Percentiles rank a stretch among this genome's conserved stretches.
Evolutionary conservation across 1,284 basidiomycete genomes (phyloP).

Genomic region (Cutaneotrichosporon cavernicola): DNA sequence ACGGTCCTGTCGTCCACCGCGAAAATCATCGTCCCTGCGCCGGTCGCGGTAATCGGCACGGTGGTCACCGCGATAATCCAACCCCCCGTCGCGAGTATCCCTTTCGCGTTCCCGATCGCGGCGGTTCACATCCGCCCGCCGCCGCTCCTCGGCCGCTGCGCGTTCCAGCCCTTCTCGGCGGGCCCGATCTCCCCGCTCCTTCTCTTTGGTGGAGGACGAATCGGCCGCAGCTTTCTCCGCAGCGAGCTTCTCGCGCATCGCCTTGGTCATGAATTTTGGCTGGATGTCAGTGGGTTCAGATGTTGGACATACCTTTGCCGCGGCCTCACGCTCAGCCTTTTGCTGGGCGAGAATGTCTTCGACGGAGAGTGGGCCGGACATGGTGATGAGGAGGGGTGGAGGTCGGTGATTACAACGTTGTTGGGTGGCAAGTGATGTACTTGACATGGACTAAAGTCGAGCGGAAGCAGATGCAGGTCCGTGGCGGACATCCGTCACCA

Average conservation of each 20-base stretch:
- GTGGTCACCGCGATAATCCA: constrained; percentile 26
- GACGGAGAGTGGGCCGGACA: constrained; percentile 54
- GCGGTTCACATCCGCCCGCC: constrained; percentile 48
- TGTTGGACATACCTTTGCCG: constrained; percentile 65
- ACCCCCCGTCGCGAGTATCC: constrained; percentile 19
- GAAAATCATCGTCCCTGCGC: constrained; percentile 7
- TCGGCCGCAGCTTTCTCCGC: constrained; percentile 80
- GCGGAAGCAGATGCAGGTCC: neutral
- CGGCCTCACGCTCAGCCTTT: constrained; percentile 79
- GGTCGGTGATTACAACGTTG: neutral
- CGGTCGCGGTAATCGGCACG: constrained; percentile 11
- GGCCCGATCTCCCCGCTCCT: constrained; percentile 59
- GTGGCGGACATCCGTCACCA: neutral
- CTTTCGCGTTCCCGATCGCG: constrained; percentile 18
- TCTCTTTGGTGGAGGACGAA: constrained; percentile 60
- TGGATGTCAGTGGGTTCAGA: constrained; percentile 45
- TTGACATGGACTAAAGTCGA: neutral
- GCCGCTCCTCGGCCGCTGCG: constrained; percentile 67
- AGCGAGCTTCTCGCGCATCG: constrained; percentile 81
- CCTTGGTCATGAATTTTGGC: constrained; percentile 86
- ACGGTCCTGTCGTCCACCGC: constrained; percentile 1
- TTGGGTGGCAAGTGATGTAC: neutral
- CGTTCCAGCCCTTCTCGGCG: constrained; percentile 70
- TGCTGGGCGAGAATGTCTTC: constrained; percentile 82
- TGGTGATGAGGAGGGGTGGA: constrained; percentile 6